These are phyloP conservation scores for Daldinia grandis DNA, from an alignment of 495 filamentous ascomycete species.

Conservation along the genomic window DNA sequence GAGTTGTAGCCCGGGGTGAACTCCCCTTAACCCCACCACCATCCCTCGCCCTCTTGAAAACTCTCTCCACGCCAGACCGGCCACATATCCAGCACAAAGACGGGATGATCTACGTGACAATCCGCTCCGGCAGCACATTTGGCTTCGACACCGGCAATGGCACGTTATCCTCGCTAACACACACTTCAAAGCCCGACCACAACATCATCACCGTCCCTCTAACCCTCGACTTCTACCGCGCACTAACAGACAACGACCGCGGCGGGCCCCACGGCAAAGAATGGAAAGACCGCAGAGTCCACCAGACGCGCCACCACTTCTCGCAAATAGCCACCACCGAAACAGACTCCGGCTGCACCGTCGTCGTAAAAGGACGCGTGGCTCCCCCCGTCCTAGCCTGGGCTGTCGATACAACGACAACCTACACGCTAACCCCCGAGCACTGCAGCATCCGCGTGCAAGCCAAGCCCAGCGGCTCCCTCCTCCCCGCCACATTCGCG, in stretches of 20 bases:
- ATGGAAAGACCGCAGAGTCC: conserved; percentile 52
- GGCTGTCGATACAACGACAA: conserved; percentile 63
- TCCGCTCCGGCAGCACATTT: conserved; percentile 45
- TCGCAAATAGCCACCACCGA: conserved; percentile 52
- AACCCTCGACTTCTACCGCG: conserved; percentile 58
- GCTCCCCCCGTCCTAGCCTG: conserved; percentile 70
- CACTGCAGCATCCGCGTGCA: conserved; percentile 56
- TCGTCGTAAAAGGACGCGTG: conserved; percentile 58
- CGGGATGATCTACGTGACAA: conserved; percentile 44
- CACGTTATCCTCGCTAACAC: conserved; percentile 49
- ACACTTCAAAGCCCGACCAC: conserved; percentile 20
- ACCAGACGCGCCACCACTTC: conserved; percentile 57
- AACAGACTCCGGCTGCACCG: conserved; percentile 41
- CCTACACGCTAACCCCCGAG: conserved; percentile 60
- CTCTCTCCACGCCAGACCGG: conserved; percentile 19
- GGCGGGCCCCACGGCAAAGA: conserved; percentile 55
- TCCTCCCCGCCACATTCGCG: conserved; percentile 64
- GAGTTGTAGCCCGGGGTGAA: conserved; percentile 63
- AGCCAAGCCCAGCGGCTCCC: conserved; percentile 48
- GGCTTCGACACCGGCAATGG: conserved; percentile 55
- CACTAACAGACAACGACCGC: conserved; percentile 72
- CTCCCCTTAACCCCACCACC: conserved; percentile 48
- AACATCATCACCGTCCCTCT: conserved; percentile 58
- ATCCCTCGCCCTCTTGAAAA: conserved; percentile 42
- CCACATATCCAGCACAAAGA: conserved; percentile 32